phyloP scores from a whole-genome alignment of 2,329 filamentous ascomycete species.

The Pyricularia sp. region DNA sequence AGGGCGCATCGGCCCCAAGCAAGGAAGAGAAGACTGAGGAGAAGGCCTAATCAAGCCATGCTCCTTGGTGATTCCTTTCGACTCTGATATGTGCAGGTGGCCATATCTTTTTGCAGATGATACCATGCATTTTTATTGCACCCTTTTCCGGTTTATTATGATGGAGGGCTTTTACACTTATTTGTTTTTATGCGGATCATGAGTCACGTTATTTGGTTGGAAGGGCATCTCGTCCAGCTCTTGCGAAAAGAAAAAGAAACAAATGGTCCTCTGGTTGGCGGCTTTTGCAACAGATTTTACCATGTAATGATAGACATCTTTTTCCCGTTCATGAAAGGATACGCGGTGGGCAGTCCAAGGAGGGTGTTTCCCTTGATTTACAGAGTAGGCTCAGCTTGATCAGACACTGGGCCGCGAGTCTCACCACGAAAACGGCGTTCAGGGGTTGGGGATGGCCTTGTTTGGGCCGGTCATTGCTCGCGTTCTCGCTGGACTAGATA shows the following conservation, averaged over 20 bases:
- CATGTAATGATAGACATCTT: slow-evolving; percentile 21
- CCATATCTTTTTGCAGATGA: slow-evolving; percentile 12
- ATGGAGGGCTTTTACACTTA: slow-evolving; percentile 5
- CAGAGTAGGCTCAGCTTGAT: background rate
- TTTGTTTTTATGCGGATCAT: slow-evolving; percentile 7
- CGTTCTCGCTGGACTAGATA: slow-evolving; percentile 5
- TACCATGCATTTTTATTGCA: slow-evolving; percentile 14
- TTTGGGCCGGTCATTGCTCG: slow-evolving; percentile 2
- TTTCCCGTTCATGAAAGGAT: background rate
- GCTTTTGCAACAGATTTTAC: slow-evolving; percentile 13
- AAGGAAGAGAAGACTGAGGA: slow-evolving; percentile 43
- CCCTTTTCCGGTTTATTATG: slow-evolving; percentile 4
- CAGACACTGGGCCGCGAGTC: background rate
- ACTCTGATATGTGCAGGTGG: slow-evolving; percentile 7
- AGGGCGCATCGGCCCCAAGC: slow-evolving; percentile 31
- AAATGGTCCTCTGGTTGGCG: slow-evolving; percentile 2
- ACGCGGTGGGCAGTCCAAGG: background rate
- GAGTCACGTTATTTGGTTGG: background rate
- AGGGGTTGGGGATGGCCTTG: slow-evolving; percentile 4
- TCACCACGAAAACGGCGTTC: slow-evolving; percentile 5
- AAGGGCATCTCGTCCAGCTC: background rate
- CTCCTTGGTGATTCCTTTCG: slow-evolving; percentile 9
- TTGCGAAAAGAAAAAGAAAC: slow-evolving; percentile 11
- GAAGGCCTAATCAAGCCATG: slow-evolving; percentile 33
- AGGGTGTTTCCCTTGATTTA: background rate